These are phyloP conservation scores for Blastomyces gilchristii DNA, from an alignment of 2,329 filamentous ascomycete species.

Conservation along the genomic window DNA sequence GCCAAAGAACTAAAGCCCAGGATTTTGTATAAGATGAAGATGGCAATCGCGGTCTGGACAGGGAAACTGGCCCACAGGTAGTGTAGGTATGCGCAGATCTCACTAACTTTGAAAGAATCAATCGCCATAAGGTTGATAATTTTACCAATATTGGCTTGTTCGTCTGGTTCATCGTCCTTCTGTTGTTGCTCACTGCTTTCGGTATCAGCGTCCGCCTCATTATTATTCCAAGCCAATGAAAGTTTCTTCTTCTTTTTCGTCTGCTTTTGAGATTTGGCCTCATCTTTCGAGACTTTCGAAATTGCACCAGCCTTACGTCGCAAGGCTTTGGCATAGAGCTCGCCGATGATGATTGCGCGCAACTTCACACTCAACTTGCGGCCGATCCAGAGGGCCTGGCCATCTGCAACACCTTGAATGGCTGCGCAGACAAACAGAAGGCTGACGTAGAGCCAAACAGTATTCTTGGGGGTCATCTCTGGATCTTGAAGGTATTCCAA, in stretches of 20 bases:
- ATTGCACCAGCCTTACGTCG: constrained; percentile 78
- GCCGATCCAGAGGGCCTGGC: constrained; percentile 83
- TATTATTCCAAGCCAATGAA: constrained; percentile 45
- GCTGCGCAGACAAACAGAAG: constrained; percentile 75
- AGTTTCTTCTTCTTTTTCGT: constrained; percentile 39
- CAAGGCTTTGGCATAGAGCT: constrained; percentile 93
- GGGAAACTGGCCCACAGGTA: constrained; percentile 90
- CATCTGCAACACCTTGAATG: constrained; percentile 70
- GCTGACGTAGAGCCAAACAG: constrained; percentile 92
- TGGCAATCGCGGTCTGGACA: constrained; percentile 71
- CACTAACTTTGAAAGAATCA: constrained; percentile 96
- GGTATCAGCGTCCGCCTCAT: constrained; percentile 20
- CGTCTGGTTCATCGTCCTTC: constrained; percentile 38
- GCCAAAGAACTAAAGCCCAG: constrained; percentile 90
- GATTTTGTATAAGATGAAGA: constrained; percentile 75
- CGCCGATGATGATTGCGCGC: constrained; percentile 88
- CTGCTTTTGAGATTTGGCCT: constrained; percentile 33
- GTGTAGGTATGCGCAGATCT: constrained; percentile 88
- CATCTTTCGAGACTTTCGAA: constrained; percentile 61
- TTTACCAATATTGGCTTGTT: constrained; percentile 87
- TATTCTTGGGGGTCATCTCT: constrained; percentile 62
- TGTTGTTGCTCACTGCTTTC: constrained; percentile 22
- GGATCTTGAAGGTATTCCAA: constrained; percentile 89
- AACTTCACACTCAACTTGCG: constrained; percentile 89
- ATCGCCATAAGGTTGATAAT: constrained; percentile 99